These are phyloP conservation scores for Epichloe uncinata DNA, from an alignment of 2,329 filamentous ascomycete genomes.

Conservation along the genomic window DNA sequence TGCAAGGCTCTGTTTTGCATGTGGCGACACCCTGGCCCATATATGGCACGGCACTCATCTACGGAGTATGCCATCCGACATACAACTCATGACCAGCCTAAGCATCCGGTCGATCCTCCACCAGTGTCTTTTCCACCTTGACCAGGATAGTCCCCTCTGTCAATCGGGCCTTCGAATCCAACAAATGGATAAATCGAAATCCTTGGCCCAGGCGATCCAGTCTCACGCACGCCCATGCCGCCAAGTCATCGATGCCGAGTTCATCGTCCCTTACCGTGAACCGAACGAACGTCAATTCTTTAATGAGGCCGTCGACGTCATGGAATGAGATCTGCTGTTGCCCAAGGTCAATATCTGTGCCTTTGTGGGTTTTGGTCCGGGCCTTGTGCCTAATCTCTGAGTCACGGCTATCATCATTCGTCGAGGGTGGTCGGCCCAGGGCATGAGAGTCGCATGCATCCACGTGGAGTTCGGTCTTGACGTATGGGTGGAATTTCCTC, in stretches of 20 bases:
- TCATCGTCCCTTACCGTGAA: conserved; percentile 86
- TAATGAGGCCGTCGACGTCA: conserved; percentile 41
- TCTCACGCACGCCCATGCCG: conserved; percentile 80
- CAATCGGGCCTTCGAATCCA: conserved; percentile 52
- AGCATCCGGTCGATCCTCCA: conserved; percentile 2
- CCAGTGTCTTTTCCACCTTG: conserved; percentile 50
- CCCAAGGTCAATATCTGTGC: conserved; percentile 49
- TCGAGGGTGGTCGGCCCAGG: conserved; percentile 17
- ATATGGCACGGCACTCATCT: not conserved
- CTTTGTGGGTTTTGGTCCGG: conserved; percentile 43
- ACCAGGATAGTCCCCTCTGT: conserved; percentile 61
- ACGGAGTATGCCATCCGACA: not conserved
- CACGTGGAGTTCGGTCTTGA: conserved; percentile 74
- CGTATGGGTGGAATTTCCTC: conserved; percentile 58
- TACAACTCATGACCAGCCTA: not conserved
- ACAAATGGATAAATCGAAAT: conserved; percentile 63
- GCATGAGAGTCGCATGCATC: conserved; percentile 44
- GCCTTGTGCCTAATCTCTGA: conserved; percentile 39
- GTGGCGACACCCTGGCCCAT: not conserved
- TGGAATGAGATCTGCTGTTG: conserved; percentile 46
- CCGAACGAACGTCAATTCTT: conserved; percentile 59
- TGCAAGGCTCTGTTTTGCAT: too few species aligned
- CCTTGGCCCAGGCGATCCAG: conserved; percentile 68
- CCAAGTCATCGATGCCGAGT: conserved; percentile 61
- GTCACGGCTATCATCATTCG: conserved; percentile 26